phyloP scores from a whole-genome alignment of 495 filamentous ascomycete genomes.

The Penicillium parvum region DNA sequence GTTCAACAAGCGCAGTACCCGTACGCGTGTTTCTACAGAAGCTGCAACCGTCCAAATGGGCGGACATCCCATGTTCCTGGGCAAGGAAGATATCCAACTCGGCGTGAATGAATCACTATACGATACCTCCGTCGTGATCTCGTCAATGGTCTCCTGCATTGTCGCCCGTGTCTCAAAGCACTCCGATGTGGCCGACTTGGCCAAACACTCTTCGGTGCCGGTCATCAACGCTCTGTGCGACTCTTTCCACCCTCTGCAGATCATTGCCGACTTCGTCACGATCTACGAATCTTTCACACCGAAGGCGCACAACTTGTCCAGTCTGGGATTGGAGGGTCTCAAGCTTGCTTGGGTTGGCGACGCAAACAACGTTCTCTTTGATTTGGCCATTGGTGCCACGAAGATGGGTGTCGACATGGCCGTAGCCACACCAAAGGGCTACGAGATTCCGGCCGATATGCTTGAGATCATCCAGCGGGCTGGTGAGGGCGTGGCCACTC shows the following conservation, averaged over 20 bases:
- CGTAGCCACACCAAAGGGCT: conserved; percentile 80
- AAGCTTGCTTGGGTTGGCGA: conserved; percentile 97
- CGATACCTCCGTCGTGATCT: conserved; percentile 85
- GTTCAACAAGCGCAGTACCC: conserved; percentile 91
- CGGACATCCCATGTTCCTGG: conserved; percentile 93
- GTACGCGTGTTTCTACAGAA: conserved; percentile 90
- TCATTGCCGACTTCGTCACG: conserved; percentile 87
- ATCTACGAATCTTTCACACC: conserved; percentile 70
- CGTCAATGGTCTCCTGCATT: conserved; percentile 86
- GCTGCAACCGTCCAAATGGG: conserved; percentile 76
- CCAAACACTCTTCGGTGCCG: conserved; percentile 76
- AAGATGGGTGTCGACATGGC: conserved; percentile 83
- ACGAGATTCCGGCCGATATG: conserved; percentile 72
- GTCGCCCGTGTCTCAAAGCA: conserved; percentile 86
- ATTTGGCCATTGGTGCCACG: conserved; percentile 76
- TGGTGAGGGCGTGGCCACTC: conserved; percentile 46
- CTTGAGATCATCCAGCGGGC: conserved; percentile 59
- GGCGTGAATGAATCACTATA: conserved; percentile 92
- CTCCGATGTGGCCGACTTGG: conserved; percentile 71
- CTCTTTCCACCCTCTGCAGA: conserved; percentile 87
- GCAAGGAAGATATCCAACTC: conserved; percentile 90
- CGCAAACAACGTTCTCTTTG: conserved; percentile 94
- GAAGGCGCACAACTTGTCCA: conserved; percentile 36
- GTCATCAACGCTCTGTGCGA: conserved; percentile 93
- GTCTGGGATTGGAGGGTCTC: conserved; percentile 70